Base-by-base conservation (phyloP, 2,329 filamentous ascomycete genomes). In the Aspergillus ochraceus region DNA sequence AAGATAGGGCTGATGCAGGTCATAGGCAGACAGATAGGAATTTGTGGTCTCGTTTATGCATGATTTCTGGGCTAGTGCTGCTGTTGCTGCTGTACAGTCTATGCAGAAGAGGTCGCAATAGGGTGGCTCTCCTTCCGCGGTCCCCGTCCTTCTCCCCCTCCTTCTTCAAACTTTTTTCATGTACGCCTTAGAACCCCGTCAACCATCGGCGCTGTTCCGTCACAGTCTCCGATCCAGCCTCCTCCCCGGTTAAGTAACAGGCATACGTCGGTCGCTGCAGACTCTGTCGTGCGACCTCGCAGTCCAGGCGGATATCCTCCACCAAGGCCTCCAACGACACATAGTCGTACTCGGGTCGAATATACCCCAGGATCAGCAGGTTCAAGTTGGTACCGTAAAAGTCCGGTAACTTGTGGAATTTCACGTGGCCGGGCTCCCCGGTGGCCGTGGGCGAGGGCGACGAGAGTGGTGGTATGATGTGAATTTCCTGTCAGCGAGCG, bases 321-420 rank as follows among this genome's bases (percentile, higher is more conserved):
- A 98, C 86, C 72, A 98, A 81, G 36, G 88, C 90, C 64, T 97
- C 93, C 67, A 92, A 83, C 63, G 86, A 89, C 61, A 88, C 86
- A 78, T 99, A 99, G 79, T 98, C 91, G 72, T 85, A 88, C 78
- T 98, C 95, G 9, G 91, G 89, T 55, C 95, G 85, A 63, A 99
- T 92, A 76, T 91, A 98, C 30, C 93, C 95, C 62, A 94, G 76
- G 53, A 99, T 87, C 24, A 92, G 76, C 17, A 98, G 80, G 47
- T 91, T 88, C 81, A 98, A 89, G 66, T 87, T 85, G 5, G 84
- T 85, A 63, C 86, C 90, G 78, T 98, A 98, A 74, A 99, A 99
- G 73, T 98, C 92, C 45, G 82, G 79, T 45, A 79, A 58, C 47
- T 76, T 74, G 63, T 75, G 64, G 62, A 78, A 80, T 55, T 66